phyloP scores from a whole-genome alignment of 306 rosid species.

The Pachyrhizus erosus region DNA sequence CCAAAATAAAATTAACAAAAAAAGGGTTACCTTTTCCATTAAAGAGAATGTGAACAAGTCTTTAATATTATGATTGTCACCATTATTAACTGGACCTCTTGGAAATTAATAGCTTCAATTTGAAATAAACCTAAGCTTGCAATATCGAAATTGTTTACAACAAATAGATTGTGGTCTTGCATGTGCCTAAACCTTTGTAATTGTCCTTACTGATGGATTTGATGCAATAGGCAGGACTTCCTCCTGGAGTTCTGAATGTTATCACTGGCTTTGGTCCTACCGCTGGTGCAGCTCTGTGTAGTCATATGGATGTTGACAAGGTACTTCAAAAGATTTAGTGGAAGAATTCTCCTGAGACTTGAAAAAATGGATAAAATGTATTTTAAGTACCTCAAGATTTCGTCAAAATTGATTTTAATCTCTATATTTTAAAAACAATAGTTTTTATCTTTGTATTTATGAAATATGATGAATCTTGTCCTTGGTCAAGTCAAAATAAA shows the following conservation, averaged over 20 bases:
- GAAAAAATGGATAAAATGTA: background rate
- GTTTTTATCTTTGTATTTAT: background rate
- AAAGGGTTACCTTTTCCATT: background rate
- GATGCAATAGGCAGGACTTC: conserved; percentile 76
- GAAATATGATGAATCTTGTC: background rate
- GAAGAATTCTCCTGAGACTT: background rate
- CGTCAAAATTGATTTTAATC: too few relatives aligned
- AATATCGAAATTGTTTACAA: conserved; percentile 9
- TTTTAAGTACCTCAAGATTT: background rate
- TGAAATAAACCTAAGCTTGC: background rate
- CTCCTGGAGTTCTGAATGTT: conserved; percentile 74
- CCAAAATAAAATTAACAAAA: background rate
- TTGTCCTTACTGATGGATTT: conserved; percentile 25
- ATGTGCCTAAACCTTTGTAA: background rate
- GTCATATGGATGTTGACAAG: conserved; percentile 84
- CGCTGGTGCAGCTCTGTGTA: conserved; percentile 78
- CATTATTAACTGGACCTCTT: background rate
- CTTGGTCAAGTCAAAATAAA: background rate
- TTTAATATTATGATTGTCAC: background rate
- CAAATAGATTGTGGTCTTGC: background rate
- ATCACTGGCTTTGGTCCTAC: conserved; percentile 78
- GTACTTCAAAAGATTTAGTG: conserved; percentile 40
- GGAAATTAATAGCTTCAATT: background rate
- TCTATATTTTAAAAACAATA: too few relatives aligned
- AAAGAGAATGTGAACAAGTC: background rate